Conservation (phyloP, 148 eudicot genomes). For the Mesembryanthemum crystallinum region DNA sequence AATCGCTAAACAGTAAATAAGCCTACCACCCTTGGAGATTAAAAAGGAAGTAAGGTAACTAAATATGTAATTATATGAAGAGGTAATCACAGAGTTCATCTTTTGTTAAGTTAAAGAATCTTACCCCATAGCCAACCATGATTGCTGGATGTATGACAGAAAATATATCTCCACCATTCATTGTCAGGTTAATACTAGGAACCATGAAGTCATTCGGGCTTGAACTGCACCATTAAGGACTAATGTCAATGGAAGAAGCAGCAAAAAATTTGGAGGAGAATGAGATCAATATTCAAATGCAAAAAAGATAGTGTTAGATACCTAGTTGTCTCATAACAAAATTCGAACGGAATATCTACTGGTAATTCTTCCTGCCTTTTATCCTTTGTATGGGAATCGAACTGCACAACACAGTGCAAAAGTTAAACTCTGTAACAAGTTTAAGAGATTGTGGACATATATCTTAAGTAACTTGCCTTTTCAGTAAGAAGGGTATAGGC, state of each 20-base stretch:
- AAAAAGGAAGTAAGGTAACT: neutral
- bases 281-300: neutral
- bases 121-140: conserved; percentile 30
- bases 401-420: conserved; percentile 36
- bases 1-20: conserved; percentile 59
- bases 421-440: neutral
- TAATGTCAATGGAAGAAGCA: neutral
- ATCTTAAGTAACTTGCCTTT: conserved; percentile 42
- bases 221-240: conserved; percentile 42
- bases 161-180: conserved; percentile 60
- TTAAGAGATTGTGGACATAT: neutral
- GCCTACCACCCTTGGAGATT: conserved; percentile 39
- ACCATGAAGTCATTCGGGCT: conserved; percentile 22
- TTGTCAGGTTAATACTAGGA: conserved; percentile 62
- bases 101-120: neutral
- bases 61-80: conserved; percentile 4
- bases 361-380: conserved; percentile 31
- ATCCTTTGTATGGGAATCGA: conserved; percentile 46
- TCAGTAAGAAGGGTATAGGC: conserved; percentile 58
- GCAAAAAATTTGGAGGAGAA: neutral
- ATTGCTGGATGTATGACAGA: conserved; percentile 38
- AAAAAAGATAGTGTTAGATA: neutral
- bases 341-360: conserved; percentile 43
- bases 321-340: conserved; percentile 40
- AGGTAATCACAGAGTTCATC: neutral